phyloP scores from a whole-genome alignment of 2,329 filamentous ascomycete species.

The Aspergillus tamarii region DNA sequence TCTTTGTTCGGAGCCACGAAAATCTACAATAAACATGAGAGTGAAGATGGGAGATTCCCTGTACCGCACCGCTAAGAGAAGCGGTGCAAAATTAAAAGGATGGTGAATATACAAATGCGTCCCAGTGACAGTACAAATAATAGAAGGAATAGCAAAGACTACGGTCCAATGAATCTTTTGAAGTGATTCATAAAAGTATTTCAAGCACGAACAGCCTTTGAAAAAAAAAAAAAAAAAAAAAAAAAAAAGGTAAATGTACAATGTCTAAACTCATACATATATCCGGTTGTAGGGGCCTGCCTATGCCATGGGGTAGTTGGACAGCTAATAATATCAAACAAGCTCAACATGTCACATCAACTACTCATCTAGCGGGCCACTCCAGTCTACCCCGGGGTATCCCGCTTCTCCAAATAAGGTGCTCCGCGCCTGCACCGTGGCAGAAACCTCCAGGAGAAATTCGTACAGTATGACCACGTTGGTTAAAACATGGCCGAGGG shows the following conservation, averaged over 20 bases:
- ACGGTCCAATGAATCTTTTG: neutral
- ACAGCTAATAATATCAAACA: neutral
- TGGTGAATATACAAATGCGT: too few relatives aligned
- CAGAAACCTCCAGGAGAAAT: constrained; percentile 76
- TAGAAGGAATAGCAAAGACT: neutral
- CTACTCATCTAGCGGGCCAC: neutral
- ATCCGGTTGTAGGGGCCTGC: neutral
- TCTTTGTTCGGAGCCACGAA: too few relatives aligned
- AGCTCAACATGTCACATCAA: neutral
- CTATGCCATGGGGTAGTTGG: neutral
- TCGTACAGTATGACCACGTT: constrained; percentile 80
- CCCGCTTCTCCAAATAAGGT: constrained; percentile 76
- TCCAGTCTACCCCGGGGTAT: constrained; percentile 45
- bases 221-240: neutral
- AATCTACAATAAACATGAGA: too few relatives aligned
- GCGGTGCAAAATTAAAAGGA: too few relatives aligned
- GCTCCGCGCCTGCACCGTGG: constrained; percentile 73
- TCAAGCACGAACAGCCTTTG: neutral
- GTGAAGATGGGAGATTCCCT: too few relatives aligned
- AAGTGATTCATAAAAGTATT: neutral
- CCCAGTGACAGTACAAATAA: too few relatives aligned
- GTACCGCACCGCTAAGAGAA: too few relatives aligned
- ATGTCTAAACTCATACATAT: neutral
- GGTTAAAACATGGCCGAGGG: constrained; percentile 76
- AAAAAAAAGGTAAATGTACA: neutral